Percentiles rank a stretch among this genome's conserved stretches.
Conservation (phyloP, 2,329 filamentous ascomycete genomes). For the Hymenoscyphus scutula region DNA sequence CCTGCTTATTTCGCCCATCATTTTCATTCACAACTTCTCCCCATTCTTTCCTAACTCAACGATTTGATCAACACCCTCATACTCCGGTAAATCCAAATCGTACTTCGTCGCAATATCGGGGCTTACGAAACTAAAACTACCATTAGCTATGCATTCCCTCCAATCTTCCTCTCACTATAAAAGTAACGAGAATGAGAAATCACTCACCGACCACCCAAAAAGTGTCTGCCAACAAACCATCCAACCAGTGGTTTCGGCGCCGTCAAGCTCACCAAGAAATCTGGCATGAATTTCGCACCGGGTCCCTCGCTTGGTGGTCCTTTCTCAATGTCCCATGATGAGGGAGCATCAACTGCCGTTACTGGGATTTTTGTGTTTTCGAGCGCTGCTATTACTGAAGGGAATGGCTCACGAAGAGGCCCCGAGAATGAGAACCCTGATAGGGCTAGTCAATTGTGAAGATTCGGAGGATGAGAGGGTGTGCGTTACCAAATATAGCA, state of each 20-base stretch:
- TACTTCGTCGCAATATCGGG: conserved; percentile 80
- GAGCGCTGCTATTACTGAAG: conserved; percentile 73
- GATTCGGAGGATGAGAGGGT: no score
- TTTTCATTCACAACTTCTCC: conserved; percentile 40
- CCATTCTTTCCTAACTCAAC: conserved; percentile 64
- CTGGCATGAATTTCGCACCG: conserved; percentile 77
- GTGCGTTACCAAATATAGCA: conserved; percentile 84
- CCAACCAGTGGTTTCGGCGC: conserved; percentile 89
- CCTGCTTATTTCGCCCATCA: no score
- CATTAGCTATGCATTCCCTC: not conserved
- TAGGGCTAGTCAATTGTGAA: conserved; percentile 20
- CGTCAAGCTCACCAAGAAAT: conserved; percentile 80
- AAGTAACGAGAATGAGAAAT: not conserved
- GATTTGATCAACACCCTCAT: conserved; percentile 84
- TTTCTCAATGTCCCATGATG: conserved; percentile 87
- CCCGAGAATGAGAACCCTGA: conserved; percentile 88
- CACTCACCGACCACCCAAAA: conserved; percentile 76
- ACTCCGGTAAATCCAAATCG: conserved; percentile 75
- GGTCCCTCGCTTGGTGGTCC: conserved; percentile 77
- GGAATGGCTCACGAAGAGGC: conserved; percentile 89
- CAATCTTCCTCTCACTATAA: not conserved
- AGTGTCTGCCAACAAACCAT: conserved; percentile 84
- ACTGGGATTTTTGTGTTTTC: conserved; percentile 73
- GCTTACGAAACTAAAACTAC: conserved; percentile 66
- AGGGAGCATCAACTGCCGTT: conserved; percentile 87